These are phyloP conservation scores for Bocquillonia castaneifolia DNA, from an alignment of 441 rosid species.

Conservation along the genomic window DNA sequence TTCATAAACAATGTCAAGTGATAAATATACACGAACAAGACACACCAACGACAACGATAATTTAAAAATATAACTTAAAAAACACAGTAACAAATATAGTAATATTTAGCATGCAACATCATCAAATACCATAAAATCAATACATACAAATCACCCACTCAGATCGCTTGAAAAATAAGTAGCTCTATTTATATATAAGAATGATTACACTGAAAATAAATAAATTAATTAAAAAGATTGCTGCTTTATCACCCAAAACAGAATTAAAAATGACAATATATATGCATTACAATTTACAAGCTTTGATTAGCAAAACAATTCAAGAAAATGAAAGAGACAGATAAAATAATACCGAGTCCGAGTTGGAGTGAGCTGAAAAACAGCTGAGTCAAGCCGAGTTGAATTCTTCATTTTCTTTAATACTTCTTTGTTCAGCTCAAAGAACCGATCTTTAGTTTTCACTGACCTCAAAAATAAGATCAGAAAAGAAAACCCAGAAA, in stretches of 20 bases:
- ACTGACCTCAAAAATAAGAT: conserved; percentile 10
- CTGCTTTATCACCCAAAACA: conserved; percentile 5
- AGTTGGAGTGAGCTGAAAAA: conserved; percentile 98
- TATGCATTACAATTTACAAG: not conserved
- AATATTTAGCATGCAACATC: not conserved
- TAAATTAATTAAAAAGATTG: not conserved
- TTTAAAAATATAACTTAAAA: not conserved
- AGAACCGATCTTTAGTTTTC: conserved; percentile 25
- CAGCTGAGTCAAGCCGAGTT: conserved; percentile 71
- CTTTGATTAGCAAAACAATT: not conserved
- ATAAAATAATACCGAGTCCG: conserved; percentile 62
- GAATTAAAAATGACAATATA: not conserved
- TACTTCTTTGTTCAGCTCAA: not conserved
- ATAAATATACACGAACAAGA: not conserved
- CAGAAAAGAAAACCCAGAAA: not conserved
- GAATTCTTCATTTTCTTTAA: conserved; percentile 71
- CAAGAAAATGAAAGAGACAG: conserved; percentile 1
- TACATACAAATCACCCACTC: not conserved
- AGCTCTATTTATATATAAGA: not conserved
- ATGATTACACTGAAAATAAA: not conserved
- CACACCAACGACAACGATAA: not conserved
- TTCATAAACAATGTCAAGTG: not conserved
- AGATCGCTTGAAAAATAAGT: conserved; percentile 17
- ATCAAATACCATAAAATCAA: conserved; percentile 1
- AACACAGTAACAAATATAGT: not conserved